Base-by-base conservation (phyloP, 1,284 basidiomycete species). In the Trichosporon coremiiforme region DNA sequence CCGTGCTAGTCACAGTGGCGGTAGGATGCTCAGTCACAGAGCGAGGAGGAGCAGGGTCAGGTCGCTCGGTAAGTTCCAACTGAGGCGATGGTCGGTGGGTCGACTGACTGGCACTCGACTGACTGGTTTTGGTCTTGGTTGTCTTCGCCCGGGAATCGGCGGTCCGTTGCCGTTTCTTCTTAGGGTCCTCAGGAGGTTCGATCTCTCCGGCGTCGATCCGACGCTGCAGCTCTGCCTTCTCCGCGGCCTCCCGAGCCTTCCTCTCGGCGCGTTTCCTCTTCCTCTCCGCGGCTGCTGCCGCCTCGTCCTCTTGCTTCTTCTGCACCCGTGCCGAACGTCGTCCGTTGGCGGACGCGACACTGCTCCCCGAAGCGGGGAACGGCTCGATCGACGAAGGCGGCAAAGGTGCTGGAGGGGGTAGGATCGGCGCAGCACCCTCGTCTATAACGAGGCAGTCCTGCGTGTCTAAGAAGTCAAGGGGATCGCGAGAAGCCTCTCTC, bases 231-330 rank as follows among this genome's bases (percentile, higher is more conserved):
- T 64, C 53, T 13, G 64, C 71, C 66, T 41, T 66, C 17, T 69
- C 64, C 22, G 47, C 62, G 7, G 68, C 65, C 29, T 68, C 31
- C 22, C 41, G 65, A 31, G 70, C 75, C 55, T 75, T 73, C 41
- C 71, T 68, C 65, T 72, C 72, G 12, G 62, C 45, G 7, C 75
- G 65, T 53, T 73, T 70, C 20, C 76, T 66, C 50, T 73, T 71
- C 10, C 69, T 55, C 50, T 77, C 77, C 17, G 71, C 75, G 2
- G 72, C 75, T 12, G 70, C 76, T 9, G 70, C 74, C 45, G 70
- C 73, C n/a, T 65, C 63, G 64, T 75, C 75, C 33, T 72, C 71
- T 62, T 71, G 70, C 36, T 67, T 66, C 9, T 73, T 68, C 38
- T 75, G 72, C 8, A 74, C 68, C 1, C 78, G 69, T 12, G 68